Evolutionary conservation across 805 yeast genomes (phyloP).

Genomic region (Saccharomycopsis sp.): DNA sequence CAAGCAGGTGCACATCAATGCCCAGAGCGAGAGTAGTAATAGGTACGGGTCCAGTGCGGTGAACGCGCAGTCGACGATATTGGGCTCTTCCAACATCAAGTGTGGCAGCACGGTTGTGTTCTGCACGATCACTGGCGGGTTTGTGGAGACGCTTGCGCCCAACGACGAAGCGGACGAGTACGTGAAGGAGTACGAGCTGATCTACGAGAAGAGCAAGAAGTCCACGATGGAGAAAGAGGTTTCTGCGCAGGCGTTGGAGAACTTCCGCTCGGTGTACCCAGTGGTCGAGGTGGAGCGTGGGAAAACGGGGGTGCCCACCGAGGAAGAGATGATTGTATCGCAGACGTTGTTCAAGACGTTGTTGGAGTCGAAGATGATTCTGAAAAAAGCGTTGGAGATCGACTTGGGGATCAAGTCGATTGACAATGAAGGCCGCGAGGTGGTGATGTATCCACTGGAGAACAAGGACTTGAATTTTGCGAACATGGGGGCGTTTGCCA

Average conservation of each 20-base stretch:
- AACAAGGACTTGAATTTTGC: constrained; percentile 21
- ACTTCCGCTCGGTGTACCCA: constrained; percentile 48
- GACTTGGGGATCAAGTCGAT: constrained; percentile 44
- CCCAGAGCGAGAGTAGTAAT: not conserved
- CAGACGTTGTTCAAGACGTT: constrained; percentile 57
- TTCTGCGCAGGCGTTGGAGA: constrained; percentile 18
- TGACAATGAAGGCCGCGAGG: constrained; percentile 40
- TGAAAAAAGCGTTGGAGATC: constrained; percentile 45
- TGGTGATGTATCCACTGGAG: constrained; percentile 40
- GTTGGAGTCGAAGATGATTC: constrained; percentile 45
- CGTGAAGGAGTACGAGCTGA: constrained; percentile 31
- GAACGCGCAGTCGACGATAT: constrained; percentile 28
- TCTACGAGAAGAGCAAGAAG: constrained; percentile 25
- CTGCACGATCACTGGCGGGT: constrained; percentile 61
- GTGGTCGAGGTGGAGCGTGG: constrained; percentile 73
- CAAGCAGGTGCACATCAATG: constrained; percentile 40
- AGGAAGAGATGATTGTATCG: constrained; percentile 71
- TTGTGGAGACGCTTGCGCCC: constrained; percentile 45
- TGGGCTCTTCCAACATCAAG: constrained; percentile 64
- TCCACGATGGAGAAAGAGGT: constrained; percentile 21
- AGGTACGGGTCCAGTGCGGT: constrained; percentile 32
- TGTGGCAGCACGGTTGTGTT: constrained; percentile 67
- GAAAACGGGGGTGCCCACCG: constrained; percentile 69
- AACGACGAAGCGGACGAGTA: constrained; percentile 36
- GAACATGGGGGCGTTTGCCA: constrained; percentile 28